Evolutionary conservation across 2,329 filamentous ascomycete species (phyloP), one percentile per base, ranked within the genome.

Genomic region (Lecanicillium sp.): DNA sequence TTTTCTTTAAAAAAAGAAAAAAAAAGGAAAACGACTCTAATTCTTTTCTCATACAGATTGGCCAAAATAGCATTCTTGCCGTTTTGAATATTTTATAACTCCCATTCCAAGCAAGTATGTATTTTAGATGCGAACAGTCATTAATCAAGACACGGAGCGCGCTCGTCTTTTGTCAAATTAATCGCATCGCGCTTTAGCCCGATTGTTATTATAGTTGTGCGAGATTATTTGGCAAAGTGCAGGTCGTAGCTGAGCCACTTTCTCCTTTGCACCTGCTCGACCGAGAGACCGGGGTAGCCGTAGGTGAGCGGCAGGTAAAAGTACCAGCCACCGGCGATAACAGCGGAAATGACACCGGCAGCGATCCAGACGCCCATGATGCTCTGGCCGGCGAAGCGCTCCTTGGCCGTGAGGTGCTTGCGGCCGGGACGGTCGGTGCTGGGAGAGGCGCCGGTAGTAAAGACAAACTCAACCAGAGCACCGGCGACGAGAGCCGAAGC

Each of bases 171-270:
- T 11, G 9, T 5, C 23, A 3, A n/a, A n/a, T n/a, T n/a, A n/a
- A n/a, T n/a, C n/a, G n/a, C n/a, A n/a, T n/a, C n/a, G n/a, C n/a
- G n/a, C n/a, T n/a, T n/a, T n/a, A n/a, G n/a, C n/a, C n/a, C n/a
- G n/a, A n/a, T n/a, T n/a, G n/a, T n/a, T n/a, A n/a, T n/a, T n/a
- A n/a, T n/a, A n/a, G n/a, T n/a, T n/a, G n/a, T n/a, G n/a, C n/a
- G 19, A 24, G 36, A 20, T 72, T 86, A 98, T 80, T 98, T 98
- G 51, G 93, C 93, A 73, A 98, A 98, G 72, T 98, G 93, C 64
- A 98, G 77, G 66, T 98, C 93, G 65, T 97, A 98, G 55, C 87
- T 87, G 56, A 98, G 76, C 91, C 91, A 97, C 75, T 96, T 96
- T 67, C 93, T 83, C 54, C 84, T 78, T 54, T 86, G 70, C 24